These are phyloP conservation scores for Uromyces viciae-fabae DNA, from an alignment of 1,284 basidiomycete species.

Conservation along the genomic window DNA sequence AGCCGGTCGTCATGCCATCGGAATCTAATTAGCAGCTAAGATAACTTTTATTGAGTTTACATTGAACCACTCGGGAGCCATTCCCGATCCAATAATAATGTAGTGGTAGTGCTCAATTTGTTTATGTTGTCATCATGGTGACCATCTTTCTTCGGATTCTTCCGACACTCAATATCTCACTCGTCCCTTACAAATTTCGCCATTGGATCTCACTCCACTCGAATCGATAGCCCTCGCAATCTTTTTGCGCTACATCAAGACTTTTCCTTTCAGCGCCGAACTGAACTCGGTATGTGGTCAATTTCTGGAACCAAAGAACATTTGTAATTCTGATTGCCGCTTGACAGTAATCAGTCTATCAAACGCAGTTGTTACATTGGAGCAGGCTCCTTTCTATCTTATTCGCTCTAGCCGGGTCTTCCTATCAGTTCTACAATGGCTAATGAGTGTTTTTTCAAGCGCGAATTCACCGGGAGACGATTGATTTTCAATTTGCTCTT, in stretches of 20 bases:
- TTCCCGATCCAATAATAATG: no score
- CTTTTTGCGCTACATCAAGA: no score
- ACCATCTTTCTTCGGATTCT: no score
- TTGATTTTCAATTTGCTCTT: constrained; percentile 36
- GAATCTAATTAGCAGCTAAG: no score
- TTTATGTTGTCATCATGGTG: no score
- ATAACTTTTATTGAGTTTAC: no score
- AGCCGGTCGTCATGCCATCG: no score
- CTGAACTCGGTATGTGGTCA: background rate
- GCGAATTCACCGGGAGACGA: constrained; percentile 29
- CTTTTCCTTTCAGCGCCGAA: background rate
- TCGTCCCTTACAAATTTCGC: background rate
- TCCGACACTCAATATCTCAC: no score
- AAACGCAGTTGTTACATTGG: background rate
- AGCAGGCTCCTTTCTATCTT: constrained; percentile 5
- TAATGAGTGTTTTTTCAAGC: background rate
- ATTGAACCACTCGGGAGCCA: no score
- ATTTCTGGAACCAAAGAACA: background rate
- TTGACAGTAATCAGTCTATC: background rate
- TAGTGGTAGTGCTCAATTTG: no score
- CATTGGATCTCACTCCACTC: background rate
- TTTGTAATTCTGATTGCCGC: background rate
- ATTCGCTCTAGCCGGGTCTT: background rate
- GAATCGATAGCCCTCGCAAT: no score
- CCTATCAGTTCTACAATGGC: constrained; percentile 11